Evolutionary conservation across 106 monocot species (phyloP).

Genomic region (Narthecium ossifragum): DNA sequence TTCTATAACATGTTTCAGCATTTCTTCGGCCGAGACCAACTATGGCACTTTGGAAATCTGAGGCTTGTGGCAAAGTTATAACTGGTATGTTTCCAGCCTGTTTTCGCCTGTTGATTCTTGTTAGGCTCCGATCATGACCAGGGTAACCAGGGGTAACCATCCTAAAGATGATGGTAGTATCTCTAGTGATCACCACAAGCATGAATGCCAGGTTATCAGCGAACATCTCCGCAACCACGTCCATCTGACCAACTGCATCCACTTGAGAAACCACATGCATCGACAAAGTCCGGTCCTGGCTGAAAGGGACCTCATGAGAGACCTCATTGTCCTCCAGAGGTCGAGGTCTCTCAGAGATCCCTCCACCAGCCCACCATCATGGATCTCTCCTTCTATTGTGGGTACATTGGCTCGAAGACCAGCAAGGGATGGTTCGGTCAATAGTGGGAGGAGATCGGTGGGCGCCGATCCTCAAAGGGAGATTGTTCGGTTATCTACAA

Average conservation of each 20-base stretch:
- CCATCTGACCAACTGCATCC: constrained; percentile 94
- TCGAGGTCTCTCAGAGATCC: constrained; percentile 88
- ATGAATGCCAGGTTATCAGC: constrained; percentile 12
- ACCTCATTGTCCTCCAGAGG: constrained; percentile 69
- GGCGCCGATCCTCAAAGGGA: constrained; percentile 30
- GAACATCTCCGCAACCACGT: constrained; percentile 68
- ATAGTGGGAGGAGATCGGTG: constrained; percentile 39
- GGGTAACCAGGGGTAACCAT: constrained; percentile 4
- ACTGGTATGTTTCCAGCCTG: too few relatives aligned
- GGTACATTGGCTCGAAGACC: constrained; percentile 15
- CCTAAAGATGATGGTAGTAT: constrained; percentile 10
- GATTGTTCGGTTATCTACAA: constrained; percentile 18
- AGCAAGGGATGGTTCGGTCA: constrained; percentile 15
- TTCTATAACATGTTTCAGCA: too few relatives aligned
- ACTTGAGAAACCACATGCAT: constrained; percentile 75
- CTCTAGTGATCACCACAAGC: background rate
- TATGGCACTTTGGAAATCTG: too few relatives aligned
- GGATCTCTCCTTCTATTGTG: constrained; percentile 45
- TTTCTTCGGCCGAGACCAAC: too few relatives aligned
- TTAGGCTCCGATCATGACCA: constrained; percentile 20
- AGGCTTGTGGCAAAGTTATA: too few relatives aligned
- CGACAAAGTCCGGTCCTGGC: constrained; percentile 44
- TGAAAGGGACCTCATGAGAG: constrained; percentile 62
- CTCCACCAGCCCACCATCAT: constrained; percentile 70
- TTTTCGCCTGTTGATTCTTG: too few relatives aligned